phyloP scores from a whole-genome alignment of 345 rosid genomes.

The Lagerstroemia speciosa region DNA sequence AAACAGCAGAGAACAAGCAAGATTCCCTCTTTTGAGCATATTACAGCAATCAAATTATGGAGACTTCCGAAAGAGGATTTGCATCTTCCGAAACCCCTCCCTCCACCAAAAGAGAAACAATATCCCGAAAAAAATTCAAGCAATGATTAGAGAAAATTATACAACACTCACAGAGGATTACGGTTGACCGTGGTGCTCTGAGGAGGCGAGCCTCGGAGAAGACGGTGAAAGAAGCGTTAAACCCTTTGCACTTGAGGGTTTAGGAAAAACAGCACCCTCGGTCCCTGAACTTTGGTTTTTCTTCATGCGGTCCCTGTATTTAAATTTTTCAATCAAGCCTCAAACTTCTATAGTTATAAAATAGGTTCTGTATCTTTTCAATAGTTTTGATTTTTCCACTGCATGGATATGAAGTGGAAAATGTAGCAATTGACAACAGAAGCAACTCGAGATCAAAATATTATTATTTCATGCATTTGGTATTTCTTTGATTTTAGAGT shows the following conservation, averaged over 20 bases:
- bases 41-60: not conserved
- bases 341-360: no score
- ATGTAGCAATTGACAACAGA: no score
- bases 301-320: not conserved
- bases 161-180: not conserved
- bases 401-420: no score
- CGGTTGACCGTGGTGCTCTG: not conserved
- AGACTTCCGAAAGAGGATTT: not conserved
- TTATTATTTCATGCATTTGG: no score
- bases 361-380: no score
- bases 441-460: no score
- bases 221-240: not conserved
- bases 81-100: not conserved
- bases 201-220: not conserved
- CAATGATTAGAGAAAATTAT: not conserved
- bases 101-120: not conserved
- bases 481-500: no score
- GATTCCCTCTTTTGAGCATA: conserved; percentile 7
- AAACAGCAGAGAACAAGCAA: conserved; percentile 17
- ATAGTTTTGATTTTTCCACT: no score
- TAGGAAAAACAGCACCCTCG: not conserved
- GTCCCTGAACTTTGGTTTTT: not conserved
- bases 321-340: not conserved
- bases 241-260: not conserved
- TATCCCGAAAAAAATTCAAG: not conserved